phyloP scores from a whole-genome alignment of 352 stramenopile species.

The Globisporangium echinulatum region DNA sequence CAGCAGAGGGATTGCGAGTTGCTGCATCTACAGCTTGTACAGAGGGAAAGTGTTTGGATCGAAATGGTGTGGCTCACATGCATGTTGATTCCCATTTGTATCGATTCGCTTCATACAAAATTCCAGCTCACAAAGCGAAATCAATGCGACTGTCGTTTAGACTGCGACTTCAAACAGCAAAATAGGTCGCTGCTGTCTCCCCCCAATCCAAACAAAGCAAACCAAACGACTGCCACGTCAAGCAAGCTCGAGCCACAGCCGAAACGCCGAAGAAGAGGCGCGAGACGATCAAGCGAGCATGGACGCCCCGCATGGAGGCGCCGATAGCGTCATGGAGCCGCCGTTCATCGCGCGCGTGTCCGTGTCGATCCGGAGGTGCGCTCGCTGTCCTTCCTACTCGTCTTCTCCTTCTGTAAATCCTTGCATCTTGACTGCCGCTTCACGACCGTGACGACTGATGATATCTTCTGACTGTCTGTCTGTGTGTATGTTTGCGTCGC shows the following conservation, averaged over 20 bases:
- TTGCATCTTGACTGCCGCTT: not conserved
- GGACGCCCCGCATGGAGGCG: constrained; percentile 41
- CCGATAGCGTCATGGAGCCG: constrained; percentile 62
- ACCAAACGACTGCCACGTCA: not conserved
- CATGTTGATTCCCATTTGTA: too few species aligned
- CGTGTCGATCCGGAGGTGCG: constrained; percentile 77
- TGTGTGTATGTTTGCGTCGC: not conserved
- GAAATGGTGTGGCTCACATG: too few species aligned
- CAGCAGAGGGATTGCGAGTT: too few species aligned
- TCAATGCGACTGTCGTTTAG: too few species aligned
- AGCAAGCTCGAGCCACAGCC: not conserved
- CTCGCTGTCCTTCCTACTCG: not conserved
- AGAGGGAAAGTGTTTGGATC: too few species aligned
- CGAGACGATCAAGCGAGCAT: constrained; percentile 1
- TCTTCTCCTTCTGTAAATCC: not conserved
- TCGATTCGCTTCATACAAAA: too few species aligned
- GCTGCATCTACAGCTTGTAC: too few species aligned
- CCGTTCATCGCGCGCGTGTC: constrained; percentile 72
- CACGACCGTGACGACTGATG: not conserved
- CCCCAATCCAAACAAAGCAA: not conserved
- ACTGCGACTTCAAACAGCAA: not conserved
- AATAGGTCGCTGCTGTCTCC: not conserved
- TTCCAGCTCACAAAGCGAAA: too few species aligned
- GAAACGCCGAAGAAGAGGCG: not conserved
- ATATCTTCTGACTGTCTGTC: not conserved